A percentile compares a stretch with the other conserved stretches of the same genome.
Evolutionary conservation across 768 basidiomycete species (phyloP).

Genomic region (Leccinum uliginosum): DNA sequence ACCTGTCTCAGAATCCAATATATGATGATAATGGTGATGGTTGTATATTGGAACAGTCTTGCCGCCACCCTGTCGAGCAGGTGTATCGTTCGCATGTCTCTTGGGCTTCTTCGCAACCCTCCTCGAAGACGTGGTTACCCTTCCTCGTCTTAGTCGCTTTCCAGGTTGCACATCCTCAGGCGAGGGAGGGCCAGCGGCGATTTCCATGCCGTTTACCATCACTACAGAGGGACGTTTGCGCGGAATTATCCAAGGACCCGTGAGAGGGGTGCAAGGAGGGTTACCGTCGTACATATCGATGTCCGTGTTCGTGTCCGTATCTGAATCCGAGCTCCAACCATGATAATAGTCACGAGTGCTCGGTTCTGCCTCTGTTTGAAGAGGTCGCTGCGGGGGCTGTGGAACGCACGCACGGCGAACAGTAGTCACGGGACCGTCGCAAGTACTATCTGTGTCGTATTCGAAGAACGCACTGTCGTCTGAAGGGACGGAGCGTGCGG

Average conservation of each 20-base stretch:
- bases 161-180: constrained; percentile 5
- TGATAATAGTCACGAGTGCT: constrained; percentile 3
- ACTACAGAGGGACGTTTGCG: constrained; percentile 21
- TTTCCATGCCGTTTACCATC: not conserved
- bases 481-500: not conserved
- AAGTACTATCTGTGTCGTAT: constrained; percentile 21
- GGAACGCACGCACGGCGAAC: not conserved
- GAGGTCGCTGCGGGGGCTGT: not conserved
- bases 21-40: not conserved
- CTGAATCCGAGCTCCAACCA: constrained; percentile 9
- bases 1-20: not conserved
- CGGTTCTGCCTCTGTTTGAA: constrained; percentile 4
- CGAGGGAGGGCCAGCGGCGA: not conserved
- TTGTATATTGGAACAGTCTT: not conserved
- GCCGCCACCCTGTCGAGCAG: constrained; percentile 1
- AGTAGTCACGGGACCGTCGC: constrained; percentile 1
- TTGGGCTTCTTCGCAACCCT: constrained; percentile 14
- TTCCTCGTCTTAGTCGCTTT: constrained; percentile 18
- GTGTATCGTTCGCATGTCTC: constrained; percentile 8
- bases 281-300: constrained; percentile 14
- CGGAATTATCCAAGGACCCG: constrained; percentile 20
- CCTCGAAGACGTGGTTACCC: not conserved
- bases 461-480: constrained; percentile 16
- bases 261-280: not conserved
- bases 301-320: constrained; percentile 13